These are phyloP conservation scores for Cnidoscolus chayamansa DNA, from an alignment of 441 rosid genomes.

Conservation along the genomic window DNA sequence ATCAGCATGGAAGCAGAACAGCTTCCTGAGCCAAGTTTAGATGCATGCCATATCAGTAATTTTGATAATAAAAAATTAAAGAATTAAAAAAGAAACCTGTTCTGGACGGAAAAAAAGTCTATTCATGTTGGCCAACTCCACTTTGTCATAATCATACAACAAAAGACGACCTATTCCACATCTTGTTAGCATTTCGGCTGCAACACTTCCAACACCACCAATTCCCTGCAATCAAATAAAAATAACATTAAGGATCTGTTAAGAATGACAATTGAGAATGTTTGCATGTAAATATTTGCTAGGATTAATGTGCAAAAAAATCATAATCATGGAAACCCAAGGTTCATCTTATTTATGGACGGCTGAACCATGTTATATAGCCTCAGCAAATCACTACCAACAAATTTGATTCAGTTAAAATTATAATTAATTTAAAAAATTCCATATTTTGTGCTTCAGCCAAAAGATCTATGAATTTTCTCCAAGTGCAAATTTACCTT, in stretches of 20 bases:
- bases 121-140: conserved; percentile 97
- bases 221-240: conserved; percentile 53
- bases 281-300: neutral
- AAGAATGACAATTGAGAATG: conserved; percentile 5
- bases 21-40: neutral
- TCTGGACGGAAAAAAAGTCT: conserved; percentile 94
- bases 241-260: neutral
- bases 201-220: conserved; percentile 99
- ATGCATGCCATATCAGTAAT: neutral
- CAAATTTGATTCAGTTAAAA: neutral
- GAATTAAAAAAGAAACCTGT: conserved; percentile 50
- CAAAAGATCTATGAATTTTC: too few relatives aligned
- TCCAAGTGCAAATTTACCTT: too few relatives aligned
- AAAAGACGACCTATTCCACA: conserved; percentile 96
- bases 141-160: conserved; percentile 92
- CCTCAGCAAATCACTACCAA: neutral
- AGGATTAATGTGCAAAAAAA: neutral
- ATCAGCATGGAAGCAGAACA: neutral
- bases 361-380: neutral
- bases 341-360: neutral
- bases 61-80: neutral
- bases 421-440: too few relatives aligned
- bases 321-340: neutral
- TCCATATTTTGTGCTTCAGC: too few relatives aligned
- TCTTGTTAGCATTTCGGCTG: conserved; percentile 97